Percentiles rank a stretch among this genome's conserved stretches.
phyloP scores from a whole-genome alignment of 2,329 filamentous ascomycete genomes.

The Aspergillus clavatus region DNA sequence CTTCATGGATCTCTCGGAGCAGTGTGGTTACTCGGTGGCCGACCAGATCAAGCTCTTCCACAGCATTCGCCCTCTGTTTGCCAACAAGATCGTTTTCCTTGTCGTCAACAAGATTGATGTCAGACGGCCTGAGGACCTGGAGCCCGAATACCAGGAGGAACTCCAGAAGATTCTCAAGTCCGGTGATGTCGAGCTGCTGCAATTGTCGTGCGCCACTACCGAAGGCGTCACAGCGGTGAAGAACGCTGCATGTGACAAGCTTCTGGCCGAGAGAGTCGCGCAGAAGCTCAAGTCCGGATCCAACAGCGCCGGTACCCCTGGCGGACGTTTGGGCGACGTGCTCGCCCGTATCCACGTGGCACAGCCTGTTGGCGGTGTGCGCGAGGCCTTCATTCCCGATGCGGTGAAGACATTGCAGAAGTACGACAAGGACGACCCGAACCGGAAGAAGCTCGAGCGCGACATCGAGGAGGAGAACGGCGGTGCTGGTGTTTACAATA shows the following conservation, averaged over 20 bases:
- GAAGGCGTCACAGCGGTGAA: slow-evolving; percentile 94
- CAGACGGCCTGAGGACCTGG: slow-evolving; percentile 78
- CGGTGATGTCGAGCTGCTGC: slow-evolving; percentile 85
- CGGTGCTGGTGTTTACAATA: slow-evolving; percentile 91
- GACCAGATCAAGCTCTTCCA: slow-evolving; percentile 94
- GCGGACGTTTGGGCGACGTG: slow-evolving; percentile 80
- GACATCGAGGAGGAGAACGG: slow-evolving; percentile 90
- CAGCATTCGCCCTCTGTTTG: slow-evolving; percentile 93
- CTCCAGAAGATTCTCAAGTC: slow-evolving; percentile 76
- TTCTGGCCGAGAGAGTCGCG: slow-evolving; percentile 87
- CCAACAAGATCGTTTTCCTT: slow-evolving; percentile 94
- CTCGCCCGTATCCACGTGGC: slow-evolving; percentile 95
- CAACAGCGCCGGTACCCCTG: slow-evolving; percentile 69
- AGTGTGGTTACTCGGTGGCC: slow-evolving; percentile 89
- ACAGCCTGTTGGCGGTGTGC: slow-evolving; percentile 77
- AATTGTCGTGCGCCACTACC: slow-evolving; percentile 89
- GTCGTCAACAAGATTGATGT: slow-evolving; percentile 99
- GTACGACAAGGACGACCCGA: slow-evolving; percentile 86
- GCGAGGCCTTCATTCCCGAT: slow-evolving; percentile 85
- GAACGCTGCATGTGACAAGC: slow-evolving; percentile 86
- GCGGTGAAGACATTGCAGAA: slow-evolving; percentile 75
- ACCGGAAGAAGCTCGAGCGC: slow-evolving; percentile 70
- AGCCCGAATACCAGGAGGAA: slow-evolving; percentile 69
- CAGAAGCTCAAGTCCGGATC: slow-evolving; percentile 91
- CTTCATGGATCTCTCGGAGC: slow-evolving; percentile 96